phyloP scores from a whole-genome alignment of 2,329 filamentous ascomycete species.

The Monosporascus sp. region DNA sequence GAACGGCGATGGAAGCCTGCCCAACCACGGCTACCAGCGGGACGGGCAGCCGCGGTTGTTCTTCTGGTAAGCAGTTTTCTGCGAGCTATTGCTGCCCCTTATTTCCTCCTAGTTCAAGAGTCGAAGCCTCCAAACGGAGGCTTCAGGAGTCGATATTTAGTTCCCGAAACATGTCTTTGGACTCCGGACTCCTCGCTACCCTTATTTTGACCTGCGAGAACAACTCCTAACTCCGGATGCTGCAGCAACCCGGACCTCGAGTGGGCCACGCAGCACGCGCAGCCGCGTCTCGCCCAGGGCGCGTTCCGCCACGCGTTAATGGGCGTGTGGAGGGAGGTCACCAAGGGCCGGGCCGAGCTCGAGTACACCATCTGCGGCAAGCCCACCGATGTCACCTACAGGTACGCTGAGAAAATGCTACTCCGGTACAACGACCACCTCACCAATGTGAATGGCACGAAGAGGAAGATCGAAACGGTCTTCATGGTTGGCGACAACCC shows the following conservation, averaged over 20 bases:
- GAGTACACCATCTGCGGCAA: constrained; percentile 60
- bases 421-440: constrained; percentile 17
- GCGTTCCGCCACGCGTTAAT: constrained; percentile 61
- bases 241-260: constrained; percentile 58
- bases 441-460: not conserved
- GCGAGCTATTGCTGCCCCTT: no score
- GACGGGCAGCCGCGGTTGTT: constrained; percentile 62
- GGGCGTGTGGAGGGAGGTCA: constrained; percentile 54
- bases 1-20: constrained; percentile 41
- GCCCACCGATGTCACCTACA: constrained; percentile 57
- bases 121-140: no score
- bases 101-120: no score
- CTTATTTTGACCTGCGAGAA: no score
- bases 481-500: constrained; percentile 72
- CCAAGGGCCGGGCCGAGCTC: constrained; percentile 36
- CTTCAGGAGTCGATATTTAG: no score
- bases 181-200: no score
- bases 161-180: no score
- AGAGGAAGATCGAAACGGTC: constrained; percentile 41
- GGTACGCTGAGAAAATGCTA: constrained; percentile 60
- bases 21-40: constrained; percentile 35
- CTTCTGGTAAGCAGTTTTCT: constrained; percentile 40
- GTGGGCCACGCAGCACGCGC: constrained; percentile 62
- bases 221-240: no score
- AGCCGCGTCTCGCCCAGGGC: constrained; percentile 65